Evolutionary conservation across 495 filamentous ascomycete genomes (phyloP).

Genomic region (Cairneyella variabilis): DNA sequence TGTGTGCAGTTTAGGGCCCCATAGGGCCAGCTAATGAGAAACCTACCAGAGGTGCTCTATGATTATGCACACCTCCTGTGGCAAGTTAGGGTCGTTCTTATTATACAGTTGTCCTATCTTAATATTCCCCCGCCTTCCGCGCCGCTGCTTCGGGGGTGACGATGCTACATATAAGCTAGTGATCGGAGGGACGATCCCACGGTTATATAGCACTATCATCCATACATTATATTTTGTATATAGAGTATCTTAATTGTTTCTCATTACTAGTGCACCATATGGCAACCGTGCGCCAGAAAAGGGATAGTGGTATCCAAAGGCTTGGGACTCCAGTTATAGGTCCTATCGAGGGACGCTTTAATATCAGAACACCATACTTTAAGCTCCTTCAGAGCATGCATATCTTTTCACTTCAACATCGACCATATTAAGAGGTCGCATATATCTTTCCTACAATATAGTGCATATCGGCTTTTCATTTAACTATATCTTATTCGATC

Average conservation of each 20-base stretch:
- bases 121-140: background rate
- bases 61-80: background rate
- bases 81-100: background rate
- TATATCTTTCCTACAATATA: conserved; percentile 7
- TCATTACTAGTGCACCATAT: background rate
- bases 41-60: background rate
- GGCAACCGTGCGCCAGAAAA: background rate
- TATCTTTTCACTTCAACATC: conserved; percentile 14
- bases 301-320: background rate
- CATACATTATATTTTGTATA: background rate
- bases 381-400: conserved; percentile 10
- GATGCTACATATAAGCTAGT: background rate
- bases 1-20: background rate
- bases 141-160: background rate
- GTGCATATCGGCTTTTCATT: conserved; percentile 9
- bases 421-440: conserved; percentile 7
- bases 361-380: conserved; percentile 1
- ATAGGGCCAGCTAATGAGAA: background rate
- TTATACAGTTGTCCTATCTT: background rate
- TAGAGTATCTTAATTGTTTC: background rate
- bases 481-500: conserved; percentile 8
- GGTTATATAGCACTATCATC: background rate
- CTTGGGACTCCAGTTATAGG: background rate
- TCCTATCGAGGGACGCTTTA: background rate
- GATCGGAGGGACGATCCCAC: background rate